Evolutionary conservation across 2,329 filamentous ascomycete species (phyloP).

Genomic region (Pezicula radicicola): DNA sequence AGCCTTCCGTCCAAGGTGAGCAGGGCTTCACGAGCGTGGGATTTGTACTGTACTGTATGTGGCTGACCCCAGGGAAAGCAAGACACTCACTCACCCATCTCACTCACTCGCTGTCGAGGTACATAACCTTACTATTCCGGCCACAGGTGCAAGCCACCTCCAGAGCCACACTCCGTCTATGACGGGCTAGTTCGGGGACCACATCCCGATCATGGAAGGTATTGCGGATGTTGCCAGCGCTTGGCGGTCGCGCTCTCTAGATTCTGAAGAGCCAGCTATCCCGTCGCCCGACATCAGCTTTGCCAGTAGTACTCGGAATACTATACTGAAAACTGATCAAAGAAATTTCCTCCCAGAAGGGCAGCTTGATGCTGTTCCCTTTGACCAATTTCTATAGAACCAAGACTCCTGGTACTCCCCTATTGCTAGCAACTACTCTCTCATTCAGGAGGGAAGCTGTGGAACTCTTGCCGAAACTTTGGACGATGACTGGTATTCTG

Average conservation of each 20-base stretch:
- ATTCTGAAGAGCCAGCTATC: neutral
- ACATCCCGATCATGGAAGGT: neutral
- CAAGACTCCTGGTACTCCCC: too few species aligned
- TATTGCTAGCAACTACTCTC: too few species aligned
- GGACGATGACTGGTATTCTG: too few species aligned
- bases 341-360: neutral
- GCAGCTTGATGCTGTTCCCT: too few species aligned
- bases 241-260: neutral
- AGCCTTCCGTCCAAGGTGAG: too few species aligned
- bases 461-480: too few species aligned
- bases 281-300: neutral
- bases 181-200: neutral
- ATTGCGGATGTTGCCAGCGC: neutral
- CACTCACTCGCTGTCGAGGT: too few species aligned
- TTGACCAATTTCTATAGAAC: neutral
- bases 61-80: too few species aligned
- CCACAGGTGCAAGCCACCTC: neutral
- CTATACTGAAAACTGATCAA: neutral
- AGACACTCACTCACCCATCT: too few species aligned
- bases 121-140: neutral
- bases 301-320: neutral
- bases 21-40: too few species aligned
- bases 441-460: too few species aligned
- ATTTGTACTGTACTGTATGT: too few species aligned
- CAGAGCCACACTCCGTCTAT: neutral